These are phyloP conservation scores for Fusarium buharicum DNA, from an alignment of 2,329 filamentous ascomycete species.

Conservation along the genomic window DNA sequence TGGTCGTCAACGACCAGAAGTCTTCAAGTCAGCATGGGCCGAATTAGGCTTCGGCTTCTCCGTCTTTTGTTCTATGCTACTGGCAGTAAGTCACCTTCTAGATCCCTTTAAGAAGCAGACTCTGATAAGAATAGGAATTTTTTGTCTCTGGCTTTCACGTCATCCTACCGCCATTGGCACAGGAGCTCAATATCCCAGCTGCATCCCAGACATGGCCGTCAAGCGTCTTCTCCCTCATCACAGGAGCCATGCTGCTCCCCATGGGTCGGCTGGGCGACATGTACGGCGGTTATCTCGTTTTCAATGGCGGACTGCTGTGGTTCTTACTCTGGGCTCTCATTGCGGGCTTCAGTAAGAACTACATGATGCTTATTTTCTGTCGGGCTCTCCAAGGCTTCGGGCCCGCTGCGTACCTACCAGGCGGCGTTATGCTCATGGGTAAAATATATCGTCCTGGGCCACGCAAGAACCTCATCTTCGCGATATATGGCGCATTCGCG, in stretches of 20 bases:
- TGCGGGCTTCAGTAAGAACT: constrained; percentile 74
- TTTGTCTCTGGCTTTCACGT: constrained; percentile 46
- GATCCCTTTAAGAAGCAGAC: neutral
- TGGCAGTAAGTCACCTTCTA: constrained; percentile 32
- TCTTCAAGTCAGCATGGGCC: constrained; percentile 40
- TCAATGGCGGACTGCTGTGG: constrained; percentile 70
- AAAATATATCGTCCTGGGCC: constrained; percentile 75
- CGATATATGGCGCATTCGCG: constrained; percentile 67
- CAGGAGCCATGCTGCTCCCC: constrained; percentile 69
- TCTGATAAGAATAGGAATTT: constrained; percentile 39
- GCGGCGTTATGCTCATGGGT: constrained; percentile 75
- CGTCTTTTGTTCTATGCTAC: constrained; percentile 41
- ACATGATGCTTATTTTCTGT: constrained; percentile 77
- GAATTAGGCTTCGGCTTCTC: constrained; percentile 42
- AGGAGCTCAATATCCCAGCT: constrained; percentile 71
- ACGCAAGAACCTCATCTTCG: constrained; percentile 74
- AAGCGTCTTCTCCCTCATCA: constrained; percentile 68
- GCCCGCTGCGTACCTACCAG: constrained; percentile 76
- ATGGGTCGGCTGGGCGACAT: constrained; percentile 71
- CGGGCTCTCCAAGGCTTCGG: constrained; percentile 80
- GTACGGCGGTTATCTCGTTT: constrained; percentile 70
- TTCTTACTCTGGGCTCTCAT: constrained; percentile 75
- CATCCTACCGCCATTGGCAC: constrained; percentile 72
- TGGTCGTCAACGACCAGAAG: constrained; percentile 42
- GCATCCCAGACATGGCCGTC: constrained; percentile 72